Conservation (phyloP, 2,329 filamentous ascomycete species). For the Phialemonium atrogriseum region DNA sequence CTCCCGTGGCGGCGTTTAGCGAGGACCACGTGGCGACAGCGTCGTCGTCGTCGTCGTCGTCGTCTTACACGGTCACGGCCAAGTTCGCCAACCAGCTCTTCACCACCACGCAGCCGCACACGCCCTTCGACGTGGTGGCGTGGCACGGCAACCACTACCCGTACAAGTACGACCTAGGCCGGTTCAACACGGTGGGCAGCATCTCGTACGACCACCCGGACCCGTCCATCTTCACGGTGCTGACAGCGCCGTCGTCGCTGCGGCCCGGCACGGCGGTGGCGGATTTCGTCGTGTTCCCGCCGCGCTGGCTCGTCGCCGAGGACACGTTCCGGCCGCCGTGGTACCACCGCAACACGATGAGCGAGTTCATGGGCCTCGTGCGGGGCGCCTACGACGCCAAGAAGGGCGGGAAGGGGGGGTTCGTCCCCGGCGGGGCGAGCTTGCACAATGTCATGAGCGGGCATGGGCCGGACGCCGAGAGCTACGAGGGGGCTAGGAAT, state of each 20-base stretch:
- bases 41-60: slow-evolving; percentile 20
- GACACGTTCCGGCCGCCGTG: slow-evolving; percentile 65
- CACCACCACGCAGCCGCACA: slow-evolving; percentile 56
- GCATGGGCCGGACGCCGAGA: slow-evolving; percentile 52
- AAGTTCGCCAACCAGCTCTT: slow-evolving; percentile 65
- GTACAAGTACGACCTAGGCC: slow-evolving; percentile 73
- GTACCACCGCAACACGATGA: slow-evolving; percentile 63
- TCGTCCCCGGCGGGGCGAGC: slow-evolving; percentile 50
- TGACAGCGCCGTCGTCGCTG: slow-evolving; percentile 54
- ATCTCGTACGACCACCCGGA: slow-evolving; percentile 73
- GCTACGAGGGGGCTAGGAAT: slow-evolving; percentile 46
- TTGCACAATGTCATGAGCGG: slow-evolving; percentile 67
- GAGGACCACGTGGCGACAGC: slow-evolving; percentile 40
- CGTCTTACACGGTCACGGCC: slow-evolving; percentile 41
- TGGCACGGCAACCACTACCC: slow-evolving; percentile 78
- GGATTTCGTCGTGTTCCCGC: slow-evolving; percentile 67
- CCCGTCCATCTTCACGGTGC: slow-evolving; percentile 67
- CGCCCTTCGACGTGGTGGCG: slow-evolving; percentile 69
- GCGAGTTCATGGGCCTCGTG: slow-evolving; percentile 57
- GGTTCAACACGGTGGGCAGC: slow-evolving; percentile 66
- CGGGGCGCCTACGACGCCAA: slow-evolving; percentile 55
- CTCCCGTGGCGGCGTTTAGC: slow-evolving; percentile 60
- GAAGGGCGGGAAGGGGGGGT: slow-evolving; percentile 41
- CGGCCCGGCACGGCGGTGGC: slow-evolving; percentile 55
- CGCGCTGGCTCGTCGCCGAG: slow-evolving; percentile 61